Percentiles rank a stretch among this genome's conserved stretches.
Evolutionary conservation across 345 rosid species (phyloP).

Genomic region (Citrus unshiu): DNA sequence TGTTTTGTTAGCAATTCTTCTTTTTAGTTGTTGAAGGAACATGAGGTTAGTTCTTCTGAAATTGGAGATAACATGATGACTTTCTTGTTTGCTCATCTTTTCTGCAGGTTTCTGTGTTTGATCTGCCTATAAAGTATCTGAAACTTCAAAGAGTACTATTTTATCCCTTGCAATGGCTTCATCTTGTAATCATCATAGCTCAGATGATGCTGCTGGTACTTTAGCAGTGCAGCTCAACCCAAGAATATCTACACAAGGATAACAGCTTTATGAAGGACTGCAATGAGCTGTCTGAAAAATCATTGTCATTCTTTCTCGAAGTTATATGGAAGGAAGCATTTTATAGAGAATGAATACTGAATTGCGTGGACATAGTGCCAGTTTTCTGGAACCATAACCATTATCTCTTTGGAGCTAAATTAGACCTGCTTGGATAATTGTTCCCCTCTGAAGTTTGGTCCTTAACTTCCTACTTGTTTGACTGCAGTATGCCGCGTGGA

Average conservation of each 20-base stretch:
- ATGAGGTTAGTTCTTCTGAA: not conserved
- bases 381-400: not conserved
- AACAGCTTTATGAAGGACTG: not conserved
- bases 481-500: not conserved
- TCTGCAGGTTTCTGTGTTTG: slow-evolving; percentile 4
- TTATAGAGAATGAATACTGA: not conserved
- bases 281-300: not conserved
- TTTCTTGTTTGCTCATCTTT: not conserved
- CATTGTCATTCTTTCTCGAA: not conserved
- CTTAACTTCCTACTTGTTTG: not conserved
- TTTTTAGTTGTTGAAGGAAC: not conserved
- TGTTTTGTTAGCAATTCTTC: not conserved
- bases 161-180: not conserved
- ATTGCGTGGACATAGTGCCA: not conserved
- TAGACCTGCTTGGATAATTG: not conserved
- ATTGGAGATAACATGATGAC: not conserved
- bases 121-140: not conserved
- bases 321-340: not conserved
- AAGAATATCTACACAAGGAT: not conserved
- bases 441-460: slow-evolving; percentile 1
- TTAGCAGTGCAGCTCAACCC: not conserved
- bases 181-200: not conserved
- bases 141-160: not conserved
- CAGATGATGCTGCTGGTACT: not conserved
- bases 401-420: not conserved